A percentile compares a stretch with the other conserved stretches of the same genome.
Conservation (phyloP, 345 rosid genomes). For the Aurinia saxatilis region DNA sequence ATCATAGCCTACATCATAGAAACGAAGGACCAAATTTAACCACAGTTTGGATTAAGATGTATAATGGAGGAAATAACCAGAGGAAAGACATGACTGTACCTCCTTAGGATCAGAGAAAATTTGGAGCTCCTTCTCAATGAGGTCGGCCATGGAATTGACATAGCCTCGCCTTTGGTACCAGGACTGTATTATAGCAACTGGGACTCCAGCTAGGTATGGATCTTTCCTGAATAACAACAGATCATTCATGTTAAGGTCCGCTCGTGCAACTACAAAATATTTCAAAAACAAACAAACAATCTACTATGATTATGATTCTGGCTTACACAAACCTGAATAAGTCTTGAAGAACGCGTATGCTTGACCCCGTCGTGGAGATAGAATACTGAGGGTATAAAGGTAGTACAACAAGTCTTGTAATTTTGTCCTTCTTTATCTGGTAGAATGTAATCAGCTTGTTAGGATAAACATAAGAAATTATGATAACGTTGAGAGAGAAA, state of each 20-base stretch:
- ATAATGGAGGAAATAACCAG: neutral
- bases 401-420: slow-evolving; percentile 83
- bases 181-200: slow-evolving; percentile 66
- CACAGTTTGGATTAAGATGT: neutral
- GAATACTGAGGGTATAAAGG: slow-evolving; percentile 97
- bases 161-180: slow-evolving; percentile 93
- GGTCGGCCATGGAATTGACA: slow-evolving; percentile 77
- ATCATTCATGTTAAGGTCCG: slow-evolving; percentile 15
- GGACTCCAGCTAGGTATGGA: slow-evolving; percentile 57
- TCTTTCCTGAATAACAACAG: slow-evolving; percentile 60
- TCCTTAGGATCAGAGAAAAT: slow-evolving; percentile 65
- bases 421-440: slow-evolving; percentile 71
- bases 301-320: neutral
- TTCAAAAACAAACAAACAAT: neutral
- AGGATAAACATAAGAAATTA: neutral
- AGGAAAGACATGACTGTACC: slow-evolving; percentile 33
- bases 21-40: slow-evolving; percentile 2
- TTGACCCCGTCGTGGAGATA: slow-evolving; percentile 92
- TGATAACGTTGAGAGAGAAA: neutral
- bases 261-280: neutral
- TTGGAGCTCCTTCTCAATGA: slow-evolving; percentile 64
- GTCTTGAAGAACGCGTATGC: slow-evolving; percentile 69
- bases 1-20: slow-evolving; percentile 54
- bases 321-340: slow-evolving; percentile 50
- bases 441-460: slow-evolving; percentile 2